Percentiles rank a stretch among this genome's conserved stretches.
Evolutionary conservation across 352 stramenopile genomes (phyloP).

Genomic region (Pythium brassicae): DNA sequence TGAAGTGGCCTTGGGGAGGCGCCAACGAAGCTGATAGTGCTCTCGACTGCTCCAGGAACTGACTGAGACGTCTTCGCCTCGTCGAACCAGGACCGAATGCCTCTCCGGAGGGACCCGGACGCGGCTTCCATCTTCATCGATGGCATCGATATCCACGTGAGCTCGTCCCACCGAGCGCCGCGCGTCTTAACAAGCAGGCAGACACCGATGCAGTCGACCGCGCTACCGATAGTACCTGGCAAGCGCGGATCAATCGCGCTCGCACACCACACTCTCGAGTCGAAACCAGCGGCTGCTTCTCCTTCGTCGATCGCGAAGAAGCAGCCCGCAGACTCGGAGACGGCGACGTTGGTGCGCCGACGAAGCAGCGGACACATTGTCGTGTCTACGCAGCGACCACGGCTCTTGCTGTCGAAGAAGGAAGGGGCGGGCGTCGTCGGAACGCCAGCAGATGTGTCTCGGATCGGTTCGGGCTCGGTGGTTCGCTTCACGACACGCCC

Average conservation of each 20-base stretch:
- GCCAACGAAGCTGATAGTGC: too few relatives aligned
- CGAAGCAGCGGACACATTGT: constrained; percentile 12
- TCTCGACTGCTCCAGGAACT: too few relatives aligned
- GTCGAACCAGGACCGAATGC: not conserved
- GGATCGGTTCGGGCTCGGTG: not conserved
- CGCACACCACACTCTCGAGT: not conserved
- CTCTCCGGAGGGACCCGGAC: not conserved
- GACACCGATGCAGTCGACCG: not conserved
- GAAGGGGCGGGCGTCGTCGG: too few relatives aligned
- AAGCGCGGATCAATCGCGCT: not conserved
- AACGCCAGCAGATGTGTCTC: too few relatives aligned
- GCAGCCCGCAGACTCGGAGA: not conserved
- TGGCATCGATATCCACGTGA: constrained; percentile 6
- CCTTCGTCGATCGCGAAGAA: not conserved
- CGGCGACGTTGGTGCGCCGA: not conserved
- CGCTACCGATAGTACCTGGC: not conserved
- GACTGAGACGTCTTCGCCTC: not conserved
- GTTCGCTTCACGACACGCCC: not conserved
- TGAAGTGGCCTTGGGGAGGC: too few relatives aligned
- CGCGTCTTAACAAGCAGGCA: constrained; percentile 15
- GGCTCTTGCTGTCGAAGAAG: not conserved
- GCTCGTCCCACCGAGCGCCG: constrained; percentile 3
- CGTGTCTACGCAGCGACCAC: constrained; percentile 3
- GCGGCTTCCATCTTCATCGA: constrained; percentile 6
- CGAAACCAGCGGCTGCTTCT: constrained; percentile 1